Conservation (phyloP, 441 rosid species). For the Biscutella auriculata region DNA sequence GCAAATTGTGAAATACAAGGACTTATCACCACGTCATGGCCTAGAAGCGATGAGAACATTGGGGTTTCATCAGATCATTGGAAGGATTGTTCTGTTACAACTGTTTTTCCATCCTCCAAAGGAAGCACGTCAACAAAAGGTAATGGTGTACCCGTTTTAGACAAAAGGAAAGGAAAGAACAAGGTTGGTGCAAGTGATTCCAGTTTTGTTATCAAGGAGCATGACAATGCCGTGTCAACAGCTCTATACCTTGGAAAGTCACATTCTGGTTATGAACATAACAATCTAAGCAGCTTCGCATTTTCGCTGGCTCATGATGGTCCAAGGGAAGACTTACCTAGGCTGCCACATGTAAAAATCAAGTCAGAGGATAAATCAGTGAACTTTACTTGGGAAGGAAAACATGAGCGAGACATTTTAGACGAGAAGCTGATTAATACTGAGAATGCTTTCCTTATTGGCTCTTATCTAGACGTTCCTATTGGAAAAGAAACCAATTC, state of each 20-base stretch:
- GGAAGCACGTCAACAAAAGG: slow-evolving; percentile 38
- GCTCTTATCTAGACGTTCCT: slow-evolving; percentile 82
- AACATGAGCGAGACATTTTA: slow-evolving; percentile 54
- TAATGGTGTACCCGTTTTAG: slow-evolving; percentile 22
- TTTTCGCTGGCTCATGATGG: slow-evolving; percentile 41
- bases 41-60: slow-evolving; percentile 36
- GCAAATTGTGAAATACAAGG: slow-evolving; percentile 21
- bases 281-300: slow-evolving; percentile 26
- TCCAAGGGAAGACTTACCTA: slow-evolving; percentile 66
- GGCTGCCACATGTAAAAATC: slow-evolving; percentile 79
- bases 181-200: slow-evolving; percentile 36
- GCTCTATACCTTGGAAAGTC: slow-evolving; percentile 50
- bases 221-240: slow-evolving; percentile 76
- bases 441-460: slow-evolving; percentile 56
- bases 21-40: slow-evolving; percentile 41
- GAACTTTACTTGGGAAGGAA: slow-evolving; percentile 65
- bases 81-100: slow-evolving; percentile 75
- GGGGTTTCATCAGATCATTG: slow-evolving; percentile 40
- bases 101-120: slow-evolving; percentile 50
- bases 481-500: slow-evolving; percentile 78
- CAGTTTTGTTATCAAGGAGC: slow-evolving; percentile 52
- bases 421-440: slow-evolving; percentile 35
- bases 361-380: slow-evolving; percentile 75
- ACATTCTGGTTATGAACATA: slow-evolving; percentile 32
- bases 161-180: slow-evolving; percentile 59